These are phyloP conservation scores for Penicillium decumbens DNA, from an alignment of 2,329 filamentous ascomycete species.

Conservation along the genomic window DNA sequence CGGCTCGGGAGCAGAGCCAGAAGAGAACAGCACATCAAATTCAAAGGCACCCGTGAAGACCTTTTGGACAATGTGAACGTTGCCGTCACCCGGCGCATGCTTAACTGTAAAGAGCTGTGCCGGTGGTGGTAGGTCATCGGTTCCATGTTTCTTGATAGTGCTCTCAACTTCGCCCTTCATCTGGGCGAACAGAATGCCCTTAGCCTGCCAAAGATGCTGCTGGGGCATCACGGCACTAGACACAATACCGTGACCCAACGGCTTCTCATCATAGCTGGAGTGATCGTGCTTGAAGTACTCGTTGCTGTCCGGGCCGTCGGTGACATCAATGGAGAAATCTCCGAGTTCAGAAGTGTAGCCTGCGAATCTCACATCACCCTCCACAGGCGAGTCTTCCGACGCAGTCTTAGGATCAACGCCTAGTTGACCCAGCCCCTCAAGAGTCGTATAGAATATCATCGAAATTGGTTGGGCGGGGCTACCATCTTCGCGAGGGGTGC, in stretches of 20 bases:
- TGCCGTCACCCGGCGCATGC: slow-evolving; percentile 59
- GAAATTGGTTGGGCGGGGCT: slow-evolving; percentile 66
- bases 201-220: slow-evolving; percentile 77
- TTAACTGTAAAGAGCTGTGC: slow-evolving; percentile 78
- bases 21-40: slow-evolving; percentile 89
- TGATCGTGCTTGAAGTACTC: slow-evolving; percentile 55
- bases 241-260: slow-evolving; percentile 70
- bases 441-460: slow-evolving; percentile 73
- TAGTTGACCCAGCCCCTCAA: slow-evolving; percentile 70
- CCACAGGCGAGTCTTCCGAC: slow-evolving; percentile 46
- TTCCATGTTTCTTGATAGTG: slow-evolving; percentile 55
- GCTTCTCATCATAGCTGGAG: slow-evolving; percentile 62
- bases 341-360: slow-evolving; percentile 70
- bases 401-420: slow-evolving; percentile 53
- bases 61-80: slow-evolving; percentile 85
- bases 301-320: slow-evolving; percentile 63
- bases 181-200: slow-evolving; percentile 59
- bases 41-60: slow-evolving; percentile 83
- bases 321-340: slow-evolving; percentile 73
- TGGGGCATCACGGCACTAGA: slow-evolving; percentile 63
- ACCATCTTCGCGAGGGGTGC: slow-evolving; percentile 66
- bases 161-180: slow-evolving; percentile 61
- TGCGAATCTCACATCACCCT: slow-evolving; percentile 61
- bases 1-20: slow-evolving; percentile 57
- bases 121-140: slow-evolving; percentile 69